Base-by-base conservation (phyloP, 176 grass and related monocot species). In the Oryza meridionalis region DNA sequence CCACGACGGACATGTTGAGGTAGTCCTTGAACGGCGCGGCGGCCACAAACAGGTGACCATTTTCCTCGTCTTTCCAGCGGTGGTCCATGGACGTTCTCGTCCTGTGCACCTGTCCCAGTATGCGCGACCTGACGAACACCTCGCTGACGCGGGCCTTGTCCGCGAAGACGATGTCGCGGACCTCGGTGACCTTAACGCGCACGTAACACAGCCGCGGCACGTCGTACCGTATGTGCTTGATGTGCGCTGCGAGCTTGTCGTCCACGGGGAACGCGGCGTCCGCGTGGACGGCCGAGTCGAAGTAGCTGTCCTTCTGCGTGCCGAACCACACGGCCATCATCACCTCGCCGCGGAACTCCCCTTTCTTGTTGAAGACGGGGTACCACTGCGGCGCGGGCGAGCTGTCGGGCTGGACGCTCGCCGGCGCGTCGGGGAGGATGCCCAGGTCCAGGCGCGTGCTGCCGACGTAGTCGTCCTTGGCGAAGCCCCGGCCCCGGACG, bases 301-400 rank as follows among this genome's bases (percentile, higher is more conserved):
- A 94, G 71, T 87, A 88, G 72, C 90, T 87, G 76, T 94, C 90
- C 26, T 85, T 90, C 80, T 94, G 93, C 33, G 90, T 94, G 66
- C 90, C 93, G 66, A 92, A 71, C 93, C 93, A 92, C 64, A 94
- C 80, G 58, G 90, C 87, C 27, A 92, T 6, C 93, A 92, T 92
- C 61, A 95, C 70, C 74, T 92, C 93, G 9, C 93, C 93, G 0
- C 26, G 21, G 27, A 44, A 76, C 85, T 81, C 82, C 21, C 24
- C 90, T 5, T 42, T 72, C 29, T 43, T 63, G 75, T 86, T 79
- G 55, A 92, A 49, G 33, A 92, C 72, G 47, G 85, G 82, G 84
- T 90, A 79, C 92, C 92, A 94, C 82, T 90, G 86, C 59, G 92
- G 90, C 67, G 86, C 89, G 16, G 89, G 72, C 32, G 87, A 85